These are phyloP conservation scores for Penicillium vulpinum DNA, from an alignment of 2,329 filamentous ascomycete genomes.

Conservation along the genomic window DNA sequence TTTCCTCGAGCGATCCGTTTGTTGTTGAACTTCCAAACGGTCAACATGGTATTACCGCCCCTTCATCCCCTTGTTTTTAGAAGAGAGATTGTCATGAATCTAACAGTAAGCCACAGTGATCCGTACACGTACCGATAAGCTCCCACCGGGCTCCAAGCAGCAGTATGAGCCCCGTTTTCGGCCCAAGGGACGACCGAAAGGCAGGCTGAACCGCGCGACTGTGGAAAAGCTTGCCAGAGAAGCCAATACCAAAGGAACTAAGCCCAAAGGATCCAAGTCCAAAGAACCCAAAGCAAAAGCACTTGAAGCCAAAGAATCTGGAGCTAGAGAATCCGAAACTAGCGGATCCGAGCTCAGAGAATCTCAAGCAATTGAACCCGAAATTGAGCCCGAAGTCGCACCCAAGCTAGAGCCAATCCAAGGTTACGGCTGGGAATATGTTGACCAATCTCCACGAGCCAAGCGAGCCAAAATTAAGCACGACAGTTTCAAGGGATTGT, in stretches of 20 bases:
- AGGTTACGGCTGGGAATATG: slow-evolving; percentile 8
- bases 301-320: neutral
- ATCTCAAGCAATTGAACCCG: neutral
- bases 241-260: neutral
- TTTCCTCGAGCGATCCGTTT: slow-evolving; percentile 38
- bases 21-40: slow-evolving; percentile 31
- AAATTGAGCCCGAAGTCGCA: neutral
- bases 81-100: slow-evolving; percentile 5
- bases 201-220: slow-evolving; percentile 16
- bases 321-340: neutral
- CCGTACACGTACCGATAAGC: slow-evolving; percentile 8
- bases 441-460: neutral
- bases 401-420: neutral
- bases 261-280: neutral
- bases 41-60: slow-evolving; percentile 30
- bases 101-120: slow-evolving; percentile 9
- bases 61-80: neutral
- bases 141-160: slow-evolving; percentile 9
- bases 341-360: neutral
- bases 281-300: neutral
- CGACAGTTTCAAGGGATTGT: slow-evolving; percentile 30
- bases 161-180: slow-evolving; percentile 7
- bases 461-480: slow-evolving; percentile 20
- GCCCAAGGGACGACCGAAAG: slow-evolving; percentile 16
- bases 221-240: neutral